Evolutionary conservation across 164 flowering plant genomes (phyloP), one percentile per base, ranked within the genome.

Genomic region (Vitis amurensis): DNA sequence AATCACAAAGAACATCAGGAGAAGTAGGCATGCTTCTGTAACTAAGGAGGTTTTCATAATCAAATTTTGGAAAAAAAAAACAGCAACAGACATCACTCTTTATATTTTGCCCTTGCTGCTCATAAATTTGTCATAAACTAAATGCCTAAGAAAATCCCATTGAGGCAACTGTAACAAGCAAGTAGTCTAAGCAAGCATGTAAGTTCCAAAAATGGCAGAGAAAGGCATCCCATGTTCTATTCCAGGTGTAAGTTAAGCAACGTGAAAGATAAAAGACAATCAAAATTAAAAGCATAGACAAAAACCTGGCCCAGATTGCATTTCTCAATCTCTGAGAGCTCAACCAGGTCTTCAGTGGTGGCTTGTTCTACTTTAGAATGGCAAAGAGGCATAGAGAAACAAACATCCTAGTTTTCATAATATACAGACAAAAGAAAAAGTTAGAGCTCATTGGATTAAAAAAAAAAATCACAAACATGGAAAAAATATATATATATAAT

Each of bases 311-410:
- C 97, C 59, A 89, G 76, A 80, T 88, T 89, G 30, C 78, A 76
- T 73, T 89, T 96, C 85, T 90, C 98, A 61, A 96, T 88, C 81
- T 96, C 97, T 55, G 92, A 86, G n/a, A 96, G 95, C 80, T 91
- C 97, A 62, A 86, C 89, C 61, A 96, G 82, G 74, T 92, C 99
- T 75, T 96, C 99, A 53, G 84, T 75, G 64, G 86, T 78, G 55
- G 78, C 85, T 78, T 93, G 84, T 71, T 92, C 99, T 37, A 87
- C 84, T 76, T 89, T 80, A 55, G 89, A 82, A 64, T 53, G 82
- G 77, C 97, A 91, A 71, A 92, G 88, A 76, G 99, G 98, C 98
- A 93, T 93, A 47, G 94, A 78, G 76, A 88, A 96, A 76, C 77
- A 75, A 47, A 93, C 77, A 79, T 88, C 97, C 99, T 96, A 50